Conservation (phyloP, 805 yeast species). For the Hemisphaericaspora nanyangensis region DNA sequence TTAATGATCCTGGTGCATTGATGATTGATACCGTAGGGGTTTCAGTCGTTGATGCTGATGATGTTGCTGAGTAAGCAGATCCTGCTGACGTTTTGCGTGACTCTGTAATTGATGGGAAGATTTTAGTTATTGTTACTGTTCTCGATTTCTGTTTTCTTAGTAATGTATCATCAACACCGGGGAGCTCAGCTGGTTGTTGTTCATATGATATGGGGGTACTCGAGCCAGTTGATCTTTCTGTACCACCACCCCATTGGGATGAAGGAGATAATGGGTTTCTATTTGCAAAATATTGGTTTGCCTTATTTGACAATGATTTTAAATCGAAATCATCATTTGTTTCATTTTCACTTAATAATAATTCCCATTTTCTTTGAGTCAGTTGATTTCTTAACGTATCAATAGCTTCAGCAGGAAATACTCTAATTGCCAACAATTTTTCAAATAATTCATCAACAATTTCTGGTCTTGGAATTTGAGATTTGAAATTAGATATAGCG, state of each 20-base stretch:
- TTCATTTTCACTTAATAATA: constrained; percentile 38
- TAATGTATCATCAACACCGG: not conserved
- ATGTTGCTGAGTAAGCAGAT: constrained; percentile 3
- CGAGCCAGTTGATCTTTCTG: not conserved
- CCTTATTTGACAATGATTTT: constrained; percentile 14
- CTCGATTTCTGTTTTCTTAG: not conserved
- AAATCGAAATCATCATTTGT: constrained; percentile 35
- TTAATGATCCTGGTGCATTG: not conserved
- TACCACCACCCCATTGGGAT: no score
- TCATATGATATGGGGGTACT: not conserved
- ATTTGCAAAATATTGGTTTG: constrained; percentile 1
- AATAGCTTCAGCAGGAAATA: constrained; percentile 32
- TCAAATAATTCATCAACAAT: constrained; percentile 40
- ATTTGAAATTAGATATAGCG: constrained; percentile 26
- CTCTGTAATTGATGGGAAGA: not conserved
- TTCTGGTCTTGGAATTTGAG: constrained; percentile 31
- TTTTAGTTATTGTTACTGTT: constrained; percentile 3
- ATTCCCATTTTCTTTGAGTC: constrained; percentile 40
- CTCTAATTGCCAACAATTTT: constrained; percentile 32
- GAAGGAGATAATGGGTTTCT: no score
- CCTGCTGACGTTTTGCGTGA: constrained; percentile 5
- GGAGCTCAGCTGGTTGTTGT: not conserved
- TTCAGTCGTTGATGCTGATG: constrained; percentile 1
- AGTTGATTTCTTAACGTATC: constrained; percentile 29
- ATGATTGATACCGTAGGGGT: constrained; percentile 1